Evolutionary conservation across 1,139 yeast genomes (phyloP).

Genomic region (Sporopachydermia cereana): DNA sequence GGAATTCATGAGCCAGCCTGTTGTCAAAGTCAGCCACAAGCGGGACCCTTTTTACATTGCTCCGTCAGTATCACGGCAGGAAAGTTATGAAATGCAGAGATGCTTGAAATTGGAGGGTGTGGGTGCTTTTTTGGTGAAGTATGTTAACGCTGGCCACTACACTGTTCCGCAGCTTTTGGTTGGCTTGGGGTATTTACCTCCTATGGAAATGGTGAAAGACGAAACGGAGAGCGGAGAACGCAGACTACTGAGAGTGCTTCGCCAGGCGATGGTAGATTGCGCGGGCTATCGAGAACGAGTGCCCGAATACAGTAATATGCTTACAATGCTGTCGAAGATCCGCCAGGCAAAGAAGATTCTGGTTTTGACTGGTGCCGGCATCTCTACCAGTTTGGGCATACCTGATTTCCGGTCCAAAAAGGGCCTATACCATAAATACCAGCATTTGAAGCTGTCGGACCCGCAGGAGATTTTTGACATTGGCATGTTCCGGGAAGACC

Average conservation of each 20-base stretch:
- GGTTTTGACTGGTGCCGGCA: constrained; percentile 93
- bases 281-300: background rate
- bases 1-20: too few species aligned
- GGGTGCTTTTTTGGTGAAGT: background rate
- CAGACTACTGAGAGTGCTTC: background rate
- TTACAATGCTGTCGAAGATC: background rate
- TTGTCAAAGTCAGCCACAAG: background rate
- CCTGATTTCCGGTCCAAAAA: constrained; percentile 90
- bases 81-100: background rate
- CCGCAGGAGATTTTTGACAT: constrained; percentile 93
- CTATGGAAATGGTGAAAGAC: background rate
- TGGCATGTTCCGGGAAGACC: constrained; percentile 62
- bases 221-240: constrained; percentile 1
- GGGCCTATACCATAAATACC: constrained; percentile 72
- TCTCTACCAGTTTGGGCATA: constrained; percentile 83
- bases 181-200: constrained; percentile 1
- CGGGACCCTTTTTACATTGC: background rate
- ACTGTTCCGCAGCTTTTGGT: constrained; percentile 6
- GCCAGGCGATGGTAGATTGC: background rate
- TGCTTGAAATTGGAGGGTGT: background rate
- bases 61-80: background rate
- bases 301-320: background rate
- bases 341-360: constrained; percentile 46
- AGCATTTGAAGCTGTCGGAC: constrained; percentile 63
- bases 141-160: background rate